These are phyloP conservation scores for Vaccinium macrocarpon DNA, from an alignment of 148 eudicot genomes.

Conservation along the genomic window DNA sequence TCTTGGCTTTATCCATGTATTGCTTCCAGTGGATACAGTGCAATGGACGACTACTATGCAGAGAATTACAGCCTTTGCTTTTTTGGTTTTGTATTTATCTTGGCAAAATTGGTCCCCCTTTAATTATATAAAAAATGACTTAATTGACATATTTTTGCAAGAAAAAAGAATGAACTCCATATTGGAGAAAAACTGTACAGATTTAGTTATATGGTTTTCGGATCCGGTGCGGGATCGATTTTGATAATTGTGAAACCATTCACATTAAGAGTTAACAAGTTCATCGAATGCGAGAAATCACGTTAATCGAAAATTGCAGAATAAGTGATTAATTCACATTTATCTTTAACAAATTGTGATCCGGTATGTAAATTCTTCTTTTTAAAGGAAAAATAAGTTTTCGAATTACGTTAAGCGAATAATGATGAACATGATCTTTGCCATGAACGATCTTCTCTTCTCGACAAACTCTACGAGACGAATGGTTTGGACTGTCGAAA, in stretches of 20 bases:
- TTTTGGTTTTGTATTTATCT: not conserved
- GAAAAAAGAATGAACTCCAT: too few relatives aligned
- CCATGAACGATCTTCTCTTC: too few relatives aligned
- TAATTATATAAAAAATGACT: not conserved
- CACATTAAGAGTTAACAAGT: not conserved
- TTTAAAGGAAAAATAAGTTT: not conserved
- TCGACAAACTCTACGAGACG: not conserved
- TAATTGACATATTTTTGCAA: not conserved
- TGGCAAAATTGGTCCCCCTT: not conserved
- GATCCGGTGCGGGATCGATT: too few relatives aligned
- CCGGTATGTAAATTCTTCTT: too few relatives aligned
- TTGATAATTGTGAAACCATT: not conserved
- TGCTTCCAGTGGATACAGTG: constrained; percentile 9
- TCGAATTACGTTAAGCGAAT: not conserved
- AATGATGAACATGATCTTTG: too few relatives aligned
- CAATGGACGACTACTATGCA: not conserved
- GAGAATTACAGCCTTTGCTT: constrained; percentile 17
- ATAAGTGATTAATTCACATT: not conserved
- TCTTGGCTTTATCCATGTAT: constrained; percentile 3
- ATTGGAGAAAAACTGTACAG: not conserved
- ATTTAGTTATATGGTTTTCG: too few relatives aligned
- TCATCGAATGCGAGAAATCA: not conserved
- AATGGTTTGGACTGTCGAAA: not conserved
- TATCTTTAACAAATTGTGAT: not conserved
- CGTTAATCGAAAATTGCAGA: not conserved